Evolutionary conservation across 805 yeast genomes (phyloP).

Genomic region (Monosporozyma unispora): DNA sequence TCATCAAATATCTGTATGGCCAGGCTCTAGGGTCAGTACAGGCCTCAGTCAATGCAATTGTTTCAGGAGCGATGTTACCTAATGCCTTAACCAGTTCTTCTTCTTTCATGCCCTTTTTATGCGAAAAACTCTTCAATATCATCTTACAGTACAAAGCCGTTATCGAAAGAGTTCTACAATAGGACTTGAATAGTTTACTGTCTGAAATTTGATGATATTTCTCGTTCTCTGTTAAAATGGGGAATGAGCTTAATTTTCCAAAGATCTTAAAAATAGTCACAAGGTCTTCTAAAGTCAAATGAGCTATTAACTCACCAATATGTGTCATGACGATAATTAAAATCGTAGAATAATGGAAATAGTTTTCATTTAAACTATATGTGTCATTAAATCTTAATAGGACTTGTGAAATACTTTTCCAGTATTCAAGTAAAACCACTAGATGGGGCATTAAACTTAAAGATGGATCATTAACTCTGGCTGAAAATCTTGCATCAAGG

Average conservation of each 20-base stretch:
- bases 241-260: slow-evolving; percentile 3
- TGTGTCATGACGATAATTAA: slow-evolving; percentile 5
- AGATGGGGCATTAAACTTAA: background rate
- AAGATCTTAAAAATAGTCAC: slow-evolving; percentile 1
- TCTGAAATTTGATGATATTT: slow-evolving; percentile 9
- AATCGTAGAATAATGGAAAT: slow-evolving; percentile 4
- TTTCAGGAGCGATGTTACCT: slow-evolving; percentile 55
- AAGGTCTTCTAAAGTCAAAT: slow-evolving; percentile 5
- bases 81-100: slow-evolving; percentile 56
- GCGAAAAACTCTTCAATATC: slow-evolving; percentile 10
- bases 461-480: background rate
- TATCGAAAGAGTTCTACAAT: slow-evolving; percentile 12
- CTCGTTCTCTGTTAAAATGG: slow-evolving; percentile 6
- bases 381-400: slow-evolving; percentile 2
- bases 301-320: background rate
- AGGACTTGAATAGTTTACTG: slow-evolving; percentile 13
- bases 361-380: slow-evolving; percentile 3
- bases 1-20: slow-evolving; percentile 16
- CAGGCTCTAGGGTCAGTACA: slow-evolving; percentile 18
- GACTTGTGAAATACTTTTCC: slow-evolving; percentile 7
- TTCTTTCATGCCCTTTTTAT: slow-evolving; percentile 35
- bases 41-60: slow-evolving; percentile 8
- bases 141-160: slow-evolving; percentile 14
- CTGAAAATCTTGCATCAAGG: slow-evolving; percentile 17
- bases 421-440: slow-evolving; percentile 1